Conservation (phyloP, 1,284 basidiomycete genomes). For the Austroboletus niveus region DNA sequence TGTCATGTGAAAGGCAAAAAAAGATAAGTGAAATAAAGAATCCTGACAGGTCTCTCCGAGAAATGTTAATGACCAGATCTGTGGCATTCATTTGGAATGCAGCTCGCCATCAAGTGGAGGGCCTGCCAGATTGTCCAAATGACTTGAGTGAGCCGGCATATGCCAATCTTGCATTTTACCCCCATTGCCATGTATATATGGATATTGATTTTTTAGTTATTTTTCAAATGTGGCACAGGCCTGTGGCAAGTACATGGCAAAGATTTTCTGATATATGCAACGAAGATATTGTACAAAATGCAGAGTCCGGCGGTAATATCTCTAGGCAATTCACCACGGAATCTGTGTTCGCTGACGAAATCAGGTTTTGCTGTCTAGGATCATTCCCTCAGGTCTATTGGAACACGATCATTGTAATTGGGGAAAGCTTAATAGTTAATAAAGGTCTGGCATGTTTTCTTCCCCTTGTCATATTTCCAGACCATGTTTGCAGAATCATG, state of each 20-base stretch:
- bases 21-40: too few species aligned
- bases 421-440: not conserved
- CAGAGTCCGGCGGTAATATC: slow-evolving; percentile 6
- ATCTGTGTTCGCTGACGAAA: not conserved
- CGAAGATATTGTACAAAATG: slow-evolving; percentile 11
- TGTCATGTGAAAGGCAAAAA: too few species aligned
- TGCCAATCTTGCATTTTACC: slow-evolving; percentile 21
- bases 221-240: not conserved
- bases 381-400: not conserved
- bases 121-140: slow-evolving; percentile 21
- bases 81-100: slow-evolving; percentile 16
- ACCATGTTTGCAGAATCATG: not conserved
- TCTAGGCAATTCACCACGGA: too few species aligned
- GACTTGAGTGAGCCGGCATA: slow-evolving; percentile 33
- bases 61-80: slow-evolving; percentile 12
- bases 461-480: not conserved
- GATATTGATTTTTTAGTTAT: too few species aligned
- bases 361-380: not conserved
- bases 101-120: not conserved
- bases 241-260: not conserved
- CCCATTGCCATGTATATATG: slow-evolving; percentile 7
- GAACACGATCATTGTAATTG: not conserved
- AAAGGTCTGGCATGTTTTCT: not conserved
- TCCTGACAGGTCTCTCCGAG: slow-evolving; percentile 15
- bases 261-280: slow-evolving; percentile 4